Percentiles rank a stretch among this genome's conserved stretches.
Evolutionary conservation across 2,329 filamentous ascomycete species (phyloP).

Genomic region (Ascocoryne sarcoides): DNA sequence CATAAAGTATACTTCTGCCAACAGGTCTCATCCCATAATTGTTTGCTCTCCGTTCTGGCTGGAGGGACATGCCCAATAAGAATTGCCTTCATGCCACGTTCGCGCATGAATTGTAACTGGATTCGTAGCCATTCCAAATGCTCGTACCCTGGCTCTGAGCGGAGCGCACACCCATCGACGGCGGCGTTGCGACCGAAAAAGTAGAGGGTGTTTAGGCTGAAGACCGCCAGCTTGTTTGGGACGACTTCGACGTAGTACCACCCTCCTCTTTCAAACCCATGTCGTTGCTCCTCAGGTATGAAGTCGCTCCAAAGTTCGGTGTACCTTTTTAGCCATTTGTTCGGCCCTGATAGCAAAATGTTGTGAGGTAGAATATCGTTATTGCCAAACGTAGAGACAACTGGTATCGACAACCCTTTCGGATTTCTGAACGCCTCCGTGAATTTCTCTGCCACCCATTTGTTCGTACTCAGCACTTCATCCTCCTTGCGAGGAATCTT

Average conservation of each 20-base stretch:
- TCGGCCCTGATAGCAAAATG: constrained; percentile 78
- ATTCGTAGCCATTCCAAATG: constrained; percentile 95
- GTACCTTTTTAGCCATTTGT: constrained; percentile 74
- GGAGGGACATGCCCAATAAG: constrained; percentile 91
- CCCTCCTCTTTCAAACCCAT: constrained; percentile 84
- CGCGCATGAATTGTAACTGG: constrained; percentile 74
- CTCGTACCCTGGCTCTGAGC: constrained; percentile 79
- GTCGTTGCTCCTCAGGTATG: constrained; percentile 85
- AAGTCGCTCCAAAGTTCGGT: constrained; percentile 73
- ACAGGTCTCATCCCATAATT: constrained; percentile 90
- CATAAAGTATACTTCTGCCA: constrained; percentile 97
- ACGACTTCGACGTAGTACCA: constrained; percentile 95
- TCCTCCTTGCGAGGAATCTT: constrained; percentile 62
- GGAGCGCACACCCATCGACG: constrained; percentile 78
- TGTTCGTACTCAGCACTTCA: constrained; percentile 73
- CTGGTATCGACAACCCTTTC: constrained; percentile 60
- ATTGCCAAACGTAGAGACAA: constrained; percentile 88
- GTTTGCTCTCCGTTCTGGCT: constrained; percentile 74
- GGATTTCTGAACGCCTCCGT: constrained; percentile 57
- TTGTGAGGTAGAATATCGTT: constrained; percentile 98
- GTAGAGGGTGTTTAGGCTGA: constrained; percentile 94
- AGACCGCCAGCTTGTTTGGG: constrained; percentile 72
- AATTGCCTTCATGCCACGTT: constrained; percentile 86
- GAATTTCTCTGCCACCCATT: constrained; percentile 67
- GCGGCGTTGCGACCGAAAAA: constrained; percentile 90